Evolutionary conservation across 306 rosid genomes (phyloP).

Genomic region (Chamaecrista fasciculata): DNA sequence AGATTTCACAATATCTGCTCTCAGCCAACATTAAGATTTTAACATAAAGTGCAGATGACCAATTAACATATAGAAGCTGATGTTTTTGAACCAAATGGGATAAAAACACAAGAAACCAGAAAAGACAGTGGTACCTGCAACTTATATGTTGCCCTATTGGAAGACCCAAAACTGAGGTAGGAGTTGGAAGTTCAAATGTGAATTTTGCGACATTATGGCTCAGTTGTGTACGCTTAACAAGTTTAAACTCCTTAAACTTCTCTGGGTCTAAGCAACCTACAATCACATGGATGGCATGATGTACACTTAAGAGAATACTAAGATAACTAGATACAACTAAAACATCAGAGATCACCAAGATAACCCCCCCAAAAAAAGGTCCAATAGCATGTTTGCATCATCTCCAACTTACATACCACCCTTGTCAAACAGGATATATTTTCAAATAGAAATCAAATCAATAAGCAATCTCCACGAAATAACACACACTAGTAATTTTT

Average conservation of each 20-base stretch:
- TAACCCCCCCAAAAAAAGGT: slow-evolving; percentile 11
- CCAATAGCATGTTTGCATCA: background rate
- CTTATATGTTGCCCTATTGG: slow-evolving; percentile 99
- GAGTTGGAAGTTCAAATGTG: slow-evolving; percentile 73
- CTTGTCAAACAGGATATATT: background rate
- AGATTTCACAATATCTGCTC: background rate
- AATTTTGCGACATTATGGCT: slow-evolving; percentile 99
- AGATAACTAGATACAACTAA: background rate
- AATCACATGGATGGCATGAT: slow-evolving; percentile 20
- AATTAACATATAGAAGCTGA: background rate
- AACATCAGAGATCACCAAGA: slow-evolving; percentile 2
- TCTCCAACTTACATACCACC: background rate
- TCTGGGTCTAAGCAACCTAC: slow-evolving; percentile 75
- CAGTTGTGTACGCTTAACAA: slow-evolving; percentile 68
- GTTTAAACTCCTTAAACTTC: slow-evolving; percentile 71
- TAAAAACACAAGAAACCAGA: slow-evolving; percentile 21
- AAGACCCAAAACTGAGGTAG: slow-evolving; percentile 89
- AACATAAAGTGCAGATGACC: background rate
- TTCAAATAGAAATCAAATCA: background rate
- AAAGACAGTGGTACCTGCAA: slow-evolving; percentile 68
- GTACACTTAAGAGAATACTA: background rate
- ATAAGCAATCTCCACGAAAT: background rate
- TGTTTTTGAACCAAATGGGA: background rate
- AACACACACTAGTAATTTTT: background rate
- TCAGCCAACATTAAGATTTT: slow-evolving; percentile 1